These are phyloP conservation scores for Russula sp. DNA, from an alignment of 768 basidiomycete species.

Conservation along the genomic window DNA sequence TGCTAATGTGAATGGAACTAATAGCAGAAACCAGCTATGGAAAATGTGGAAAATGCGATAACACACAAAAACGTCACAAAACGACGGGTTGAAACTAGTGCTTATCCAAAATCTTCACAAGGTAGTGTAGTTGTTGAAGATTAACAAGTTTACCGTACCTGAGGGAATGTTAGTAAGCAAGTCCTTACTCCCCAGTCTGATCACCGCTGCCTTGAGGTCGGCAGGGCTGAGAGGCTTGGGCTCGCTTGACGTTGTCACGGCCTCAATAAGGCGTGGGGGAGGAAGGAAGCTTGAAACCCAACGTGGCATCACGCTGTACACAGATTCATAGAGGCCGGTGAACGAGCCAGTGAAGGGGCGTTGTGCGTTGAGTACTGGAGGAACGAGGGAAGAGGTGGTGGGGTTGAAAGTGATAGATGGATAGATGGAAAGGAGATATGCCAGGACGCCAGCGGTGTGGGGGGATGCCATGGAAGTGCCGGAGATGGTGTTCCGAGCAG, in stretches of 20 bases:
- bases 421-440: constrained; percentile 85
- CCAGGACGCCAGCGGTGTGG: constrained; percentile 77
- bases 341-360: constrained; percentile 34
- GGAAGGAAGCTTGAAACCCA: constrained; percentile 53
- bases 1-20: background rate
- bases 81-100: background rate
- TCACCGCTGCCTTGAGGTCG: constrained; percentile 70
- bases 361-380: constrained; percentile 29
- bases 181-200: constrained; percentile 48
- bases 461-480: constrained; percentile 94
- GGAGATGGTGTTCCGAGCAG: constrained; percentile 62
- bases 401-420: constrained; percentile 57
- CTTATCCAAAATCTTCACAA: background rate
- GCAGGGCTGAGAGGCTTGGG: constrained; percentile 47
- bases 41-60: background rate
- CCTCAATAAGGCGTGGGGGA: constrained; percentile 36
- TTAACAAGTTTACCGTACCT: constrained; percentile 60
- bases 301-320: constrained; percentile 44
- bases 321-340: constrained; percentile 44
- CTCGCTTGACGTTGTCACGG: constrained; percentile 33
- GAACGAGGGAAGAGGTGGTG: constrained; percentile 29
- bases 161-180: constrained; percentile 40
- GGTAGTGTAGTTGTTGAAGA: constrained; percentile 33
- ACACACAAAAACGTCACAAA: constrained; percentile 1
- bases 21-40: background rate